Base-by-base conservation (phyloP, 192 early-diverging fungal species). In the Mortierella claussenii region DNA sequence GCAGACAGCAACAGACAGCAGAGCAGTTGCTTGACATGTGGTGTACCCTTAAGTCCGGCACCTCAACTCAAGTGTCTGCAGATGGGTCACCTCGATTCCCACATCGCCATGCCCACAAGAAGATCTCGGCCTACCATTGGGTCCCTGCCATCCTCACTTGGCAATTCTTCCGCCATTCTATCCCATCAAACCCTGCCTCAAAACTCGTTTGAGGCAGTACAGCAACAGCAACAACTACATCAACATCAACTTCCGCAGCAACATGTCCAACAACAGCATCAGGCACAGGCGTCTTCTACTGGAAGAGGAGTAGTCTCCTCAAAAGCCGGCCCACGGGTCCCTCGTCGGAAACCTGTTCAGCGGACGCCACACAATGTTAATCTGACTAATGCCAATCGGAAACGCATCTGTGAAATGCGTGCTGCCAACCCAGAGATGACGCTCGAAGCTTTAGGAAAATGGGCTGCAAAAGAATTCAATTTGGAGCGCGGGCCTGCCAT, bases 351-450 rank as follows among this genome's bases (percentile, higher is more conserved):
- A n/a, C n/a, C n/a, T n/a, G n/a, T n/a, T n/a, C n/a, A n/a, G n/a
- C n/a, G n/a, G n/a, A n/a, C n/a, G n/a, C n/a, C n/a, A n/a, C 64
- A 58, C 6, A 76, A 76, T 49, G 73, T 76, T 31, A 61, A 28
- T 24, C 73, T 76, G 21, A 67, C 73, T 13, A 76, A 76, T 40
- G 53, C 31, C 2, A 40, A 76, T 26, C 63, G 73, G 31, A 76
- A 67, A 30, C 23, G 43, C 8, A 76, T 76, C 21, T 76, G 73
- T 54, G 52, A 62, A 27, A 50, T 60, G 27, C 55, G 73, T 1
- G 4, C 13, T n/a, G 28, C 52, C 4, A 60, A 61, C 49, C 73
- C 73, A 21, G 73, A 58, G 0, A 55, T 76, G 58, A 76, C 73
- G 9, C 64, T 76, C 7, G 47, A 66, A 0, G 51, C 43, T 7